Conservation (phyloP, 352 stramenopile species). For the Blastocystis sp. region DNA sequence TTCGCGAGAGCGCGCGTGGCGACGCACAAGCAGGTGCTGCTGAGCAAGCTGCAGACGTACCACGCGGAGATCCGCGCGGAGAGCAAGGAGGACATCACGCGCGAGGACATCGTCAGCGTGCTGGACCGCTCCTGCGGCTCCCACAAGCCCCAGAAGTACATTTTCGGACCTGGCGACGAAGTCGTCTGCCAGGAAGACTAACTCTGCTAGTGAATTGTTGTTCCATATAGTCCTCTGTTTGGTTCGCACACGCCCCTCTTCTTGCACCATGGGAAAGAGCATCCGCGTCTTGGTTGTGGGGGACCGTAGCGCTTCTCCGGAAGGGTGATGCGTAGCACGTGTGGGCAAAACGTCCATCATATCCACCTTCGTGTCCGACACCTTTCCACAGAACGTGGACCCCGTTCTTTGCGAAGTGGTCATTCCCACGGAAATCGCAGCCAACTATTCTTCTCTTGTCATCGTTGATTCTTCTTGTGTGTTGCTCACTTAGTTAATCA, state of each 20-base stretch:
- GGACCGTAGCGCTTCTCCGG: neutral
- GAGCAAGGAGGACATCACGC: slow-evolving; percentile 45
- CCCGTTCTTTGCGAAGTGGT: slow-evolving; percentile 66
- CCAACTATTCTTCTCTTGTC: slow-evolving; percentile 15
- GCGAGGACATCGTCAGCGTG: slow-evolving; percentile 62
- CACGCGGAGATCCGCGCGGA: slow-evolving; percentile 67
- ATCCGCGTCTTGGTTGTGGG: slow-evolving; percentile 60
- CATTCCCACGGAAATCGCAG: slow-evolving; percentile 46
- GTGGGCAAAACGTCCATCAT: slow-evolving; percentile 59
- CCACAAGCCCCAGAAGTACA: slow-evolving; percentile 65
- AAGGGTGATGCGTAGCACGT: neutral
- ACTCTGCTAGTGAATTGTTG: slow-evolving; percentile 16
- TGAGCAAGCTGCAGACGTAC: slow-evolving; percentile 60
- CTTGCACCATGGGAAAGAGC: neutral
- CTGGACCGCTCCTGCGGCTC: slow-evolving; percentile 15
- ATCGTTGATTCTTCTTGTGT: slow-evolving; percentile 61
- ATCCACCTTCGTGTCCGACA: slow-evolving; percentile 38
- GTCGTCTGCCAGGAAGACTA: slow-evolving; percentile 47
- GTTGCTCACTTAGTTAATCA: neutral
- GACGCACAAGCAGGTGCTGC: slow-evolving; percentile 62
- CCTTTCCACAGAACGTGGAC: slow-evolving; percentile 53
- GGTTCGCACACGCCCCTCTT: neutral
- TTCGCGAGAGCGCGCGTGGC: slow-evolving; percentile 60
- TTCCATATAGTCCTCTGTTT: slow-evolving; percentile 29
- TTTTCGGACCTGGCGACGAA: slow-evolving; percentile 65